Evolutionary conservation across 2,329 filamentous ascomycete species (phyloP), one percentile per base, ranked within the genome.

Genomic region (Colletotrichum godetiae): DNA sequence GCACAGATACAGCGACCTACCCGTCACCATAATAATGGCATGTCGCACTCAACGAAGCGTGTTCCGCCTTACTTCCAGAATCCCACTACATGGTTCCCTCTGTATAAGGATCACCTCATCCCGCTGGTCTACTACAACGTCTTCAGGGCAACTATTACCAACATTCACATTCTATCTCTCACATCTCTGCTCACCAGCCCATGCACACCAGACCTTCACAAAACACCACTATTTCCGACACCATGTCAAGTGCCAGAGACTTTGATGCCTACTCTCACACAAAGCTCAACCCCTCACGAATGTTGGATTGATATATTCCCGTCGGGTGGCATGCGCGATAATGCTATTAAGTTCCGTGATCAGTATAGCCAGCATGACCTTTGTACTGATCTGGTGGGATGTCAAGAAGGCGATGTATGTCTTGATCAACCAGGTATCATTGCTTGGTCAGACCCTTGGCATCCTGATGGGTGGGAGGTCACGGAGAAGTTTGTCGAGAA

Each of bases 401-500:
- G 56, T n/a, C 24, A 63, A 31, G 42, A 61, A 11, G 57, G 35
- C 22, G 46, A 55, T 12, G 13, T n/a, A 4, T 52, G 62, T 7
- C 29, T 29, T 29, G 72, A 69, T 2, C 60, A 67, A 6, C 60
- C 64, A 31, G 76, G 46, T 29, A 65, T 73, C 68, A 78, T 69
- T 24, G 76, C 73, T n/a, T 71, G 72, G 64, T 31, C 58, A 12
- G 66, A 75, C 22, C 58, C 87, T 0, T 85, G 82, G 79, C 81
- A 88, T 55, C 68, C 80, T 0, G 71, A 74, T 0, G 84, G 82
- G 7, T 89, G 87, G 88, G 88, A 89, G 73, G 79, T 86, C 1
- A 87, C 82, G 0, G 80, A 82, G 15, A 69, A 68, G 0, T 88
- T 89, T 73, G 73, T 85, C 0, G 78, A 77, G 46, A 88, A 87